A percentile compares a stretch with the other conserved stretches of the same genome.
Conservation (phyloP, 768 basidiomycete genomes). For the Lactarius hatsudake region DNA sequence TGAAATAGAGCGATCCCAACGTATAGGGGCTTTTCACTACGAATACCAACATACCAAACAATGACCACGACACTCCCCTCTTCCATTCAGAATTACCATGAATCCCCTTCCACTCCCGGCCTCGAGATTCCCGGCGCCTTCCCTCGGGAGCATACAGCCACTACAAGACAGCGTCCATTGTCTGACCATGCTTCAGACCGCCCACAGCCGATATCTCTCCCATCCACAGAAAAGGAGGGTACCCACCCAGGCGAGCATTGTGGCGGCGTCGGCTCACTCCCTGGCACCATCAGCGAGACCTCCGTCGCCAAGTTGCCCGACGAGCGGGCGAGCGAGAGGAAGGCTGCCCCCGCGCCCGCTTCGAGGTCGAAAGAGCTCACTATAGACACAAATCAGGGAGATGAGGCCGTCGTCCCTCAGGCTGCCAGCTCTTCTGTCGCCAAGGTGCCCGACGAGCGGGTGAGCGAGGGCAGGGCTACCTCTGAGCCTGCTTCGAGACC, state of each 20-base stretch:
- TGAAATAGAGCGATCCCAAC: constrained; percentile 18
- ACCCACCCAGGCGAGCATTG: constrained; percentile 35
- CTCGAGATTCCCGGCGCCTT: constrained; percentile 19
- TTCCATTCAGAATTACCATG: constrained; percentile 1
- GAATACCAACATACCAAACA: not conserved
- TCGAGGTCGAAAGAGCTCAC: not conserved
- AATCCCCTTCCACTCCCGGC: constrained; percentile 14
- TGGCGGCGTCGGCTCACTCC: constrained; percentile 49
- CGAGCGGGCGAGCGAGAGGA: constrained; percentile 34
- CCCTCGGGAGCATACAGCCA: constrained; percentile 6
- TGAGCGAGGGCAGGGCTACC: not conserved
- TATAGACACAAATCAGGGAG: not conserved
- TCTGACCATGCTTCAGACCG: not conserved
- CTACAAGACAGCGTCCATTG: constrained; percentile 2
- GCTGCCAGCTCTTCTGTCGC: constrained; percentile 40
- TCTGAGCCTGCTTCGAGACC: not conserved
- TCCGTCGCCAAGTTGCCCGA: constrained; percentile 51
- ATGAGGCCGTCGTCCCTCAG: constrained; percentile 30
- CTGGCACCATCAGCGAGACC: constrained; percentile 44
- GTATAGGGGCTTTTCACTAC: constrained; percentile 14
- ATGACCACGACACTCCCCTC: constrained; percentile 18
- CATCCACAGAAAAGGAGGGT: constrained; percentile 37
- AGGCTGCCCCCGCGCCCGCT: not conserved
- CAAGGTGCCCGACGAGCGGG: constrained; percentile 44
- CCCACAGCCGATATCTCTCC: constrained; percentile 32